These are phyloP conservation scores for Phaeosphaeriaceae sp. DNA, from an alignment of 2,329 filamentous ascomycete species.

Conservation along the genomic window DNA sequence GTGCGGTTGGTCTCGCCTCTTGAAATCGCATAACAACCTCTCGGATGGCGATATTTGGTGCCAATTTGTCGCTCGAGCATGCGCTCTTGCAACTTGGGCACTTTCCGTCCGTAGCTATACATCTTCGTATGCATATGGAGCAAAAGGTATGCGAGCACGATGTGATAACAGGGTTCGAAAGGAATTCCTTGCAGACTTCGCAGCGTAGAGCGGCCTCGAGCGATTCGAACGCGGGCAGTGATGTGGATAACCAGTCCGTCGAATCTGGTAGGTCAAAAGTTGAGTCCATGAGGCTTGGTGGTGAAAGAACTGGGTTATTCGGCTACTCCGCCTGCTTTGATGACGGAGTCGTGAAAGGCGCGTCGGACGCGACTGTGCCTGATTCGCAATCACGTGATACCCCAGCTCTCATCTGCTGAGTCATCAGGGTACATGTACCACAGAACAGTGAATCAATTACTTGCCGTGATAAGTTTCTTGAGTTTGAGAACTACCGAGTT, in stretches of 20 bases:
- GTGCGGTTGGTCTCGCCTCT: constrained; percentile 65
- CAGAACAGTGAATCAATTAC: no score
- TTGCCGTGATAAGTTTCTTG: no score
- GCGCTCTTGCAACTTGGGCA: constrained; percentile 81
- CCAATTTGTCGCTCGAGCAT: constrained; percentile 84
- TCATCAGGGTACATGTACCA: constrained; percentile 2
- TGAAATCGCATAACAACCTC: constrained; percentile 83
- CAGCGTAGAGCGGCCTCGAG: constrained; percentile 89
- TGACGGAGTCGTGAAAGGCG: constrained; percentile 13
- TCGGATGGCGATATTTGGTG: constrained; percentile 83
- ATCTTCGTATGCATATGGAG: constrained; percentile 90
- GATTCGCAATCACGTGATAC: constrained; percentile 24
- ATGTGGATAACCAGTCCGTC: constrained; percentile 82
- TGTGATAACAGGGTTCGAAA: constrained; percentile 91
- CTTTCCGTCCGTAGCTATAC: constrained; percentile 80
- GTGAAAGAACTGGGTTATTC: constrained; percentile 2
- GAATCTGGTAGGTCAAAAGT: constrained; percentile 68
- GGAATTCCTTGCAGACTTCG: constrained; percentile 98
- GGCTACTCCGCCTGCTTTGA: constrained; percentile 6
- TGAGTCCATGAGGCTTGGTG: constrained; percentile 33
- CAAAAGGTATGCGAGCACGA: constrained; percentile 96
- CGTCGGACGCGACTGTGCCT: constrained; percentile 21
- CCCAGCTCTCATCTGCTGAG: constrained; percentile 7
- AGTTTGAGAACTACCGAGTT: no score
- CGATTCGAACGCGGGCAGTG: constrained; percentile 67